A percentile compares a stretch with the other conserved stretches of the same genome.
These are phyloP conservation scores for Blastobotrys mokoenaii DNA, from an alignment of 805 yeast species.

Conservation along the genomic window DNA sequence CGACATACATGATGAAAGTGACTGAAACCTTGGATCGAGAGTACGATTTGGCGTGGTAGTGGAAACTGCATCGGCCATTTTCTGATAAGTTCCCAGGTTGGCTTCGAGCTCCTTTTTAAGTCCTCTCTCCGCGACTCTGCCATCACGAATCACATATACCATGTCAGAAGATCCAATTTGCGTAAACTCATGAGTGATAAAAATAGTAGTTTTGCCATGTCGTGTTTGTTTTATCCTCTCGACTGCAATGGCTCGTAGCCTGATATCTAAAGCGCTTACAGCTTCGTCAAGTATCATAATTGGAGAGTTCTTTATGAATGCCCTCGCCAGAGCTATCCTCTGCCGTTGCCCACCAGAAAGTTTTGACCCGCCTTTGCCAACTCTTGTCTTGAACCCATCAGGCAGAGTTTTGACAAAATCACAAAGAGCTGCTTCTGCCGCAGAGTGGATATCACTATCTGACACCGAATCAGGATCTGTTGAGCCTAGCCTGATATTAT, in stretches of 20 bases:
- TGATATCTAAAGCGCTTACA: constrained; percentile 66
- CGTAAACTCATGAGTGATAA: constrained; percentile 69
- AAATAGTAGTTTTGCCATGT: constrained; percentile 60
- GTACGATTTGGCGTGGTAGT: too few species aligned
- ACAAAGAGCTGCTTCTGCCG: neutral
- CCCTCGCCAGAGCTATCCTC: constrained; percentile 77
- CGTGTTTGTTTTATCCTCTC: constrained; percentile 52
- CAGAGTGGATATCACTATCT: constrained; percentile 9
- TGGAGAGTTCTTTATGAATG: constrained; percentile 62
- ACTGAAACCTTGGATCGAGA: too few species aligned
- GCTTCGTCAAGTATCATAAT: constrained; percentile 81
- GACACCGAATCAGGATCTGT: constrained; percentile 1
- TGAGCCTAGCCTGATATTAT: constrained; percentile 54
- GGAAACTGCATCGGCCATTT: neutral
- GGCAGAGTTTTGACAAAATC: constrained; percentile 43
- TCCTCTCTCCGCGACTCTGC: constrained; percentile 34
- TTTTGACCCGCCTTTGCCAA: constrained; percentile 39
- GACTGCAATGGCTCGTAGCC: constrained; percentile 39
- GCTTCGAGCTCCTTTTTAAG: constrained; percentile 5
- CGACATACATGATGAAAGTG: too few species aligned
- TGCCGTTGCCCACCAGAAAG: constrained; percentile 93
- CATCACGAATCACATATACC: constrained; percentile 53
- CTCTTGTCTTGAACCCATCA: constrained; percentile 44
- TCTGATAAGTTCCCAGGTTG: neutral
- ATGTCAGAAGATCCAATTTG: constrained; percentile 50